Evolutionary conservation across 106 monocot species (phyloP).

Genomic region (Amphibolis antarctica): DNA sequence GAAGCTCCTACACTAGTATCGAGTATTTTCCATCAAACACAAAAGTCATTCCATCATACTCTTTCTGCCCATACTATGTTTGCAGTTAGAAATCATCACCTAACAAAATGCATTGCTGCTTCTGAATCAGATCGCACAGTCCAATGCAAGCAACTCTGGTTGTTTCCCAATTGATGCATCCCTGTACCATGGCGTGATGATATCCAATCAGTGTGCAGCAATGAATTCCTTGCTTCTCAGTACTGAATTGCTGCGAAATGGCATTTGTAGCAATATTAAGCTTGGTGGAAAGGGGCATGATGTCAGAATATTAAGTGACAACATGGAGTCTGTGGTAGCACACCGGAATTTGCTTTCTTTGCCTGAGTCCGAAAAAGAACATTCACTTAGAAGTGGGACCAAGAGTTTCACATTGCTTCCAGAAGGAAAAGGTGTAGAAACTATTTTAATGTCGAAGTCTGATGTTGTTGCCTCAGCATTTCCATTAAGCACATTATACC

Average conservation of each 20-base stretch:
- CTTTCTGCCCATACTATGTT: too few species aligned
- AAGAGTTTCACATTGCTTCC: background rate
- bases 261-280: background rate
- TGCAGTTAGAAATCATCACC: too few species aligned
- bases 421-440: background rate
- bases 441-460: background rate
- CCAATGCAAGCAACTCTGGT: background rate
- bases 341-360: background rate
- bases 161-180: background rate
- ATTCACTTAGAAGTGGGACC: background rate
- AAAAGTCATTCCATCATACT: too few species aligned
- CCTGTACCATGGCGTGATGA: background rate
- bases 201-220: background rate
- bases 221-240: conserved; percentile 1
- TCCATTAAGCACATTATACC: background rate
- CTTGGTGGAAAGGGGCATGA: background rate
- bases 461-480: background rate
- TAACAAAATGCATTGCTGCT: background rate
- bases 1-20: too few species aligned
- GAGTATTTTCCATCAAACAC: too few species aligned
- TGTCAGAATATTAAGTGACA: background rate
- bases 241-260: background rate
- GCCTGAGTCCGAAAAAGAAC: background rate
- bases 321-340: background rate
- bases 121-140: background rate